Conservation (phyloP, 805 yeast species). For the Yamadazyma kitorensis region DNA sequence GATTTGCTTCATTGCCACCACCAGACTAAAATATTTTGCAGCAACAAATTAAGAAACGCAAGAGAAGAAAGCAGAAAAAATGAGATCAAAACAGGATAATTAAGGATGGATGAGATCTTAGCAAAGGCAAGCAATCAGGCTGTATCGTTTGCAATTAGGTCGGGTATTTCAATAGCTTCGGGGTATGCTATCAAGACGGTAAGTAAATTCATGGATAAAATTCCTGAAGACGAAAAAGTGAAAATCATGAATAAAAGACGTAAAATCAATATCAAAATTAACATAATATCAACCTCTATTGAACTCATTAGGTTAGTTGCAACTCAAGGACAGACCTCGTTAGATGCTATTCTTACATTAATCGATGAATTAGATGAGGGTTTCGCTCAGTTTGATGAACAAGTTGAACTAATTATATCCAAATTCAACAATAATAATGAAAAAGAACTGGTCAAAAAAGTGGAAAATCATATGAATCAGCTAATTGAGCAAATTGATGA, state of each 20-base stretch:
- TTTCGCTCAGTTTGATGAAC: slow-evolving; percentile 54
- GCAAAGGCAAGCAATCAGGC: slow-evolving; percentile 70
- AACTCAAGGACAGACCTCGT: slow-evolving; percentile 57
- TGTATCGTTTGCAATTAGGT: slow-evolving; percentile 74
- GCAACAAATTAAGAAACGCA: neutral
- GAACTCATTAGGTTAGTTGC: slow-evolving; percentile 63
- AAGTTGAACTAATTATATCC: slow-evolving; percentile 39
- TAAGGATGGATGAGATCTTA: slow-evolving; percentile 39
- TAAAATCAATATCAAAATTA: slow-evolving; percentile 54
- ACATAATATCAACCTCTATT: slow-evolving; percentile 61
- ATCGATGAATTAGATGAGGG: slow-evolving; percentile 55
- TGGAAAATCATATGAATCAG: slow-evolving; percentile 48
- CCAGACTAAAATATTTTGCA: no score
- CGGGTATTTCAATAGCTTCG: slow-evolving; percentile 73
- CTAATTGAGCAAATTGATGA: slow-evolving; percentile 58
- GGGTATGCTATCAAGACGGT: slow-evolving; percentile 68
- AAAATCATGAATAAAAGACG: slow-evolving; percentile 41
- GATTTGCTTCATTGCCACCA: no score
- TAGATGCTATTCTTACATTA: slow-evolving; percentile 53
- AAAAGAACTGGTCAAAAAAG: slow-evolving; percentile 39
- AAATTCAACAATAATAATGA: slow-evolving; percentile 26
- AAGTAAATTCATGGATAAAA: slow-evolving; percentile 49
- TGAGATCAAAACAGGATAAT: neutral
- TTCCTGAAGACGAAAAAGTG: slow-evolving; percentile 50
- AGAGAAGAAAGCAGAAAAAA: neutral